Evolutionary conservation across 257 asterid genomes (phyloP).

Genomic region (Galeopsis tetrahit): DNA sequence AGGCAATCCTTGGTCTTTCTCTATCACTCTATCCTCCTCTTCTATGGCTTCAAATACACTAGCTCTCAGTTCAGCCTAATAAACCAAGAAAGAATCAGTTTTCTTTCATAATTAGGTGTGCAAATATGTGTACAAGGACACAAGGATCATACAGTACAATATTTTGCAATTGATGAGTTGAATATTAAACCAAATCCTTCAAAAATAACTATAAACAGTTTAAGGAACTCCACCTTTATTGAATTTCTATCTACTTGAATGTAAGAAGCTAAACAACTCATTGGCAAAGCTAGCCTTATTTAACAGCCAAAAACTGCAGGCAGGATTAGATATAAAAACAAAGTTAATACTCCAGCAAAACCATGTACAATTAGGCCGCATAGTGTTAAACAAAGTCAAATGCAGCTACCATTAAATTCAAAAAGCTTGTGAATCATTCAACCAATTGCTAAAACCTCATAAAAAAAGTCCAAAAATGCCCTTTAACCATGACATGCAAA

Average conservation of each 20-base stretch:
- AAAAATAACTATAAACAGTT: neutral
- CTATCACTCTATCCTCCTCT: conserved; percentile 84
- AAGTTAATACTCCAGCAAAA: neutral
- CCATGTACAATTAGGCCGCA: neutral
- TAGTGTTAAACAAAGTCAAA: conserved; percentile 4
- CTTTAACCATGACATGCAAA: conserved; percentile 21
- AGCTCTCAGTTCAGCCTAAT: conserved; percentile 93
- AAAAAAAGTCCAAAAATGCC: neutral
- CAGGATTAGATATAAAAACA: neutral
- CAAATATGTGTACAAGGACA: neutral
- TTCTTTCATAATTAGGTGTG: neutral
- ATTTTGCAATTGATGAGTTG: neutral
- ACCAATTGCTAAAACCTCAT: neutral
- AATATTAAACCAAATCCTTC: conserved; percentile 13
- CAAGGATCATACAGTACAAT: neutral
- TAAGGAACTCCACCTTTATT: neutral
- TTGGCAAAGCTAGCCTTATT: neutral
- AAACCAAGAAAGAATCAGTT: conserved; percentile 22
- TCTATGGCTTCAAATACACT: conserved; percentile 97
- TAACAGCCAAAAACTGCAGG: neutral
- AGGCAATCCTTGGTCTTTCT: conserved; percentile 82
- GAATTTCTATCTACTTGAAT: conserved; percentile 19
- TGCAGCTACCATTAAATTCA: conserved; percentile 4
- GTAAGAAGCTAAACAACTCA: neutral
- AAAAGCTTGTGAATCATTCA: neutral